phyloP scores from a whole-genome alignment of 2,329 filamentous ascomycete genomes.

The Xylaria sp. region DNA sequence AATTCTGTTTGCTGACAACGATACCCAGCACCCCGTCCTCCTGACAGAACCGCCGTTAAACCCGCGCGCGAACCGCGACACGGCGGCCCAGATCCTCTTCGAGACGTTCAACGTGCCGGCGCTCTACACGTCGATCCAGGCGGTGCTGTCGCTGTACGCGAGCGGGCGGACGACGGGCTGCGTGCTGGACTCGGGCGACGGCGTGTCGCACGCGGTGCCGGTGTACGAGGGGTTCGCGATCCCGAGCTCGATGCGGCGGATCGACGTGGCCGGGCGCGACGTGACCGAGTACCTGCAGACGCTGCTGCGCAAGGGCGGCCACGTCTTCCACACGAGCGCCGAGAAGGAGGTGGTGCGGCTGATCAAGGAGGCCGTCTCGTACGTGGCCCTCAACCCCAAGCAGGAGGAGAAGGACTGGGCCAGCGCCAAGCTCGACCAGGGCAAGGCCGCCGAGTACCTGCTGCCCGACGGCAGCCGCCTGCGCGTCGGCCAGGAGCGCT shows the following conservation, averaged over 20 bases:
- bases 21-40: conserved; percentile 80
- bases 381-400: conserved; percentile 86
- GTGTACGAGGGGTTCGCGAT: conserved; percentile 98
- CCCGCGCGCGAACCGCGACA: conserved; percentile 92
- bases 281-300: conserved; percentile 95
- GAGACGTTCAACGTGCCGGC: conserved; percentile 99
- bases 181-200: conserved; percentile 92
- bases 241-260: conserved; percentile 89
- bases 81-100: conserved; percentile 94
- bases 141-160: conserved; percentile 92
- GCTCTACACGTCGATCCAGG: conserved; percentile 95
- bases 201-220: conserved; percentile 94
- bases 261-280: conserved; percentile 94
- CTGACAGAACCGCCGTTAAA: conserved; percentile 96
- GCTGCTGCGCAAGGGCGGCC: conserved; percentile 86
- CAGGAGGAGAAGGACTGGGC: conserved; percentile 98
- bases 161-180: conserved; percentile 95
- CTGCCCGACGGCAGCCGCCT: conserved; percentile 92
- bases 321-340: conserved; percentile 95
- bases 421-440: conserved; percentile 73
- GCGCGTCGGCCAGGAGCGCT: conserved; percentile 88
- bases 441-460: conserved; percentile 82
- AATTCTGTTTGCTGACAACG: neutral
- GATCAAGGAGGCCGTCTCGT: conserved; percentile 95
- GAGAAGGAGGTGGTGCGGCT: conserved; percentile 98